Evolutionary conservation across 179 eudicot species (phyloP).

Genomic region (Spinacia oleracea): DNA sequence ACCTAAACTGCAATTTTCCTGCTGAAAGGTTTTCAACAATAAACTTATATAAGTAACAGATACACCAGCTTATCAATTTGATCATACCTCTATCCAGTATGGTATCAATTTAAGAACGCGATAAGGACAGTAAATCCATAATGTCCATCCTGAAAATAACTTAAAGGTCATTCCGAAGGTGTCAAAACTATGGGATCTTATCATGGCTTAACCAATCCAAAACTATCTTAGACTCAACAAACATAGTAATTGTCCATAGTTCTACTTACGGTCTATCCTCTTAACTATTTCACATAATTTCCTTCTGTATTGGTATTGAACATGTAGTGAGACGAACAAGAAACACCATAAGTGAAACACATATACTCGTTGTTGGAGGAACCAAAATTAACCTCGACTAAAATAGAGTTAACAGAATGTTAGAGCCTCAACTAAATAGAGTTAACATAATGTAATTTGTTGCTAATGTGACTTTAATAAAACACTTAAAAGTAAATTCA

Average conservation of each 20-base stretch:
- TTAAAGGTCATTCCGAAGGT: background rate
- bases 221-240: background rate
- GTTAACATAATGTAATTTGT: background rate
- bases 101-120: background rate
- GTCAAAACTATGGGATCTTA: background rate
- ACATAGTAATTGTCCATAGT: background rate
- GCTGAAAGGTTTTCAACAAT: background rate
- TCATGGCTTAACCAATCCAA: background rate
- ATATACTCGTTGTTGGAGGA: background rate
- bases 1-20: background rate
- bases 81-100: background rate
- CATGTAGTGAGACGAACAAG: background rate
- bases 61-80: background rate
- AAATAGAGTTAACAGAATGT: background rate
- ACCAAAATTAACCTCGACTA: background rate
- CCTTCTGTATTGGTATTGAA: background rate
- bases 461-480: background rate
- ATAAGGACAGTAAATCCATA: background rate
- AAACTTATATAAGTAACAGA: background rate
- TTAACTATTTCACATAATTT: background rate
- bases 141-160: background rate
- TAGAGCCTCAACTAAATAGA: background rate
- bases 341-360: background rate
- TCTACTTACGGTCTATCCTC: background rate
- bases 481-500: background rate